A percentile compares a stretch with the other conserved stretches of the same genome.
Conservation (phyloP, 495 filamentous ascomycete species). For the Neurospora sp. region DNA sequence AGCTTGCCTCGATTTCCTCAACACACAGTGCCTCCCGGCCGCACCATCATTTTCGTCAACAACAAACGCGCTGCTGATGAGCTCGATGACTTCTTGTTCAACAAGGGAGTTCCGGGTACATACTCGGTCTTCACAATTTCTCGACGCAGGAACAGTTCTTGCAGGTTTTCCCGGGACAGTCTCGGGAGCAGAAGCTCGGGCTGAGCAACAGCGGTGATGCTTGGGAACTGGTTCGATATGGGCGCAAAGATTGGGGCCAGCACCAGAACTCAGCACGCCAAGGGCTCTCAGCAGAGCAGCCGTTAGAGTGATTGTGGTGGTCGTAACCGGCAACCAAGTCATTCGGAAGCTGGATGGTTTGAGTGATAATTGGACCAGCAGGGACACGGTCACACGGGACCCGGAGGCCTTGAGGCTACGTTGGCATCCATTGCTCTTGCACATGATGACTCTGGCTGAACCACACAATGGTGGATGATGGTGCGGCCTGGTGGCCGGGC, state of each 20-base stretch:
- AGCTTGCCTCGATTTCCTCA: slow-evolving; percentile 62
- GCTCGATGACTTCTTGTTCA: slow-evolving; percentile 80
- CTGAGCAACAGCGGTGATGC: neutral
- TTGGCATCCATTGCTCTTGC: neutral
- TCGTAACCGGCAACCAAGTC: neutral
- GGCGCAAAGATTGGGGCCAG: neutral
- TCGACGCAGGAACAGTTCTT: slow-evolving; percentile 49
- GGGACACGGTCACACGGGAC: neutral
- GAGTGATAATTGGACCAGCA: slow-evolving; percentile 1
- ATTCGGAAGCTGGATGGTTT: neutral
- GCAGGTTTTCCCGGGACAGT: slow-evolving; percentile 64
- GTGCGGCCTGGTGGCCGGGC: slow-evolving; percentile 4
- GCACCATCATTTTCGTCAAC: slow-evolving; percentile 93
- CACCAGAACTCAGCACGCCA: neutral
- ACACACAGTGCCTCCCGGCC: slow-evolving; percentile 49
- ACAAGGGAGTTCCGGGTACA: slow-evolving; percentile 53
- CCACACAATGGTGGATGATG: slow-evolving; percentile 10
- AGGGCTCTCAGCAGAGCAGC: neutral
- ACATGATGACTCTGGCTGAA: neutral
- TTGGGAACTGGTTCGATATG: neutral
- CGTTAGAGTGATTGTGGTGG: neutral
- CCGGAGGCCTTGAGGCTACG: neutral
- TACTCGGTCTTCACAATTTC: slow-evolving; percentile 49
- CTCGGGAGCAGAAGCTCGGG: slow-evolving; percentile 6
- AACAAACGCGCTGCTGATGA: slow-evolving; percentile 62